Base-by-base conservation (phyloP, 768 basidiomycete species). In the Dacryopinax primogenitus region DNA sequence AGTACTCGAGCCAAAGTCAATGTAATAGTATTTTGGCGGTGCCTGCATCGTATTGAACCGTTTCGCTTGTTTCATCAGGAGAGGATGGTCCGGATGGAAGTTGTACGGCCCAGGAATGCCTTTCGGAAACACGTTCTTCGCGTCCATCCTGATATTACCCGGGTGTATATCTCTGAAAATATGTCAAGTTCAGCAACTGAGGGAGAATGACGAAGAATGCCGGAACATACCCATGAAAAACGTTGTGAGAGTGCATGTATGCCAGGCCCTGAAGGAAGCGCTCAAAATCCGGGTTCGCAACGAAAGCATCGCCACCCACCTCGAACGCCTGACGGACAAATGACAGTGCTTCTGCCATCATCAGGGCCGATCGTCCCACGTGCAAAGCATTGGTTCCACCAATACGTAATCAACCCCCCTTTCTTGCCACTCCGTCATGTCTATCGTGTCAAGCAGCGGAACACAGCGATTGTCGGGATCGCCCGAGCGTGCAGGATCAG, bases 161-260 rank as follows among this genome's bases (percentile, higher is more conserved):
- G 13, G 9, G n/a, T 47, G 45, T 15, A 47, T 47, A 21, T 47
- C 45, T 26, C 45, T 47, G 23, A 9, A 47, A 21, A 7, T 12
- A 23, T 18, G 36, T 37, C 18, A 18, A 37, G 36, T 18, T 37
- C n/a, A n/a, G n/a, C n/a, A n/a, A n/a, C n/a, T n/a, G n/a, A n/a
- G n/a, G n/a, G n/a, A n/a, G n/a, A n/a, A n/a, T n/a, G n/a, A n/a
- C n/a, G n/a, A n/a, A n/a, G n/a, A n/a, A n/a, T n/a, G n/a, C n/a
- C n/a, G n/a, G n/a, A n/a, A 37, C 36, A 37, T 47, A 58, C 51
- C 51, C 51, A 18, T 58, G 51, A 3, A 30, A 23, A 6, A 58
- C 51, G 18, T 58, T 58, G 26, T 58, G 51, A 23, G 51, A 58
- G 21, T 58, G 51, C 51, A 58, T 58, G 51, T 58, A 58, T 15